These are phyloP conservation scores for Aspergillus ochraceus DNA, from an alignment of 2,329 filamentous ascomycete genomes.

Conservation along the genomic window DNA sequence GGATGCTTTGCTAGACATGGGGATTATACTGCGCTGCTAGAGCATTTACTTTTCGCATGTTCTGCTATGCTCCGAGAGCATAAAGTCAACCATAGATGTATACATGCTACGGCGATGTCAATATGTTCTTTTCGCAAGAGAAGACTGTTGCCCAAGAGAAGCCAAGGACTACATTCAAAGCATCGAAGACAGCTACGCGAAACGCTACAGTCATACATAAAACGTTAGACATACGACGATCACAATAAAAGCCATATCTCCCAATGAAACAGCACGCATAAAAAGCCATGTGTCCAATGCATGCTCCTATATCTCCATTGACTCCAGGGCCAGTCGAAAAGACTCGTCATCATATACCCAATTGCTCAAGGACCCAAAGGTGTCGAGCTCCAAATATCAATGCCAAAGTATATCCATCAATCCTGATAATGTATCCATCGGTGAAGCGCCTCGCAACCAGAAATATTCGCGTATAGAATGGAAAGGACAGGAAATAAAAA, in stretches of 20 bases:
- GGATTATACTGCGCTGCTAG: neutral
- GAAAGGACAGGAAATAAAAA: neutral
- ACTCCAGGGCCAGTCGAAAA: neutral
- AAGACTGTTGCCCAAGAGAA: no score
- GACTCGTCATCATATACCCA: neutral
- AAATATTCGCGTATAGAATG: neutral
- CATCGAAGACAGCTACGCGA: neutral
- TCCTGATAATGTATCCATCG: neutral
- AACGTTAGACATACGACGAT: neutral
- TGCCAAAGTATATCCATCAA: neutral
- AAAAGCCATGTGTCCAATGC: neutral
- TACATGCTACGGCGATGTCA: no score
- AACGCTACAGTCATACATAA: neutral
- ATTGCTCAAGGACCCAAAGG: neutral
- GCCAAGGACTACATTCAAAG: neutral
- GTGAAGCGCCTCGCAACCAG: neutral
- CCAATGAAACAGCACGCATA: neutral
- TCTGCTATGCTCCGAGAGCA: no score
- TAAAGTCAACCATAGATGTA: no score
- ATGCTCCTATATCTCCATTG: slow-evolving; percentile 2
- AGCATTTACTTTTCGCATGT: no score
- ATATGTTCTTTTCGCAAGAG: no score
- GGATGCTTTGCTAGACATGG: neutral
- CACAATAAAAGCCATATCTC: neutral
- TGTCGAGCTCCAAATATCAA: neutral